Evolutionary conservation across 176 grass and related monocot genomes (phyloP).

Genomic region (Rhynchospora tenuis): DNA sequence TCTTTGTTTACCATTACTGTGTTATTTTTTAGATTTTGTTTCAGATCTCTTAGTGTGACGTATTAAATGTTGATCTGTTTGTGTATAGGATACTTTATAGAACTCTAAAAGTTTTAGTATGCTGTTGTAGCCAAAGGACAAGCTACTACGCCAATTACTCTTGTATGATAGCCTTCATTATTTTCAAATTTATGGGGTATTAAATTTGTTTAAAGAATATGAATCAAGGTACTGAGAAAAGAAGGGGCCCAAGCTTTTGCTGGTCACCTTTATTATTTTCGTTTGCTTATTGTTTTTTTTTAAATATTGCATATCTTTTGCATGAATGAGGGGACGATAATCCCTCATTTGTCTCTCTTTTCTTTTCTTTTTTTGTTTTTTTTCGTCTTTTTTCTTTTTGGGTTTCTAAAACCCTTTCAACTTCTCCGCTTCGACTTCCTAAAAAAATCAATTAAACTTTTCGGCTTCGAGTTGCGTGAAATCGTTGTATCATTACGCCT

Average conservation of each 20-base stretch:
- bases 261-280: no score
- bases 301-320: neutral
- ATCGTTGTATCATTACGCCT: no score
- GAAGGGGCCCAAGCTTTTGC: no score
- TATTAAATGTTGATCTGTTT: neutral
- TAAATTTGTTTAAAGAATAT: neutral
- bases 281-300: no score
- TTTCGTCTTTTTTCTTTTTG: neutral
- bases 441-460: neutral
- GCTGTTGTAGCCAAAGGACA: neutral
- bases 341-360: neutral
- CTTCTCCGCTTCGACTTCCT: neutral
- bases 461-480: neutral
- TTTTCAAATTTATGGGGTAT: neutral
- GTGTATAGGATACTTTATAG: slow-evolving; percentile 1
- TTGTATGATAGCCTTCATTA: neutral
- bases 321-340: neutral
- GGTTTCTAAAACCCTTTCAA: neutral
- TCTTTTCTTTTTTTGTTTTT: neutral
- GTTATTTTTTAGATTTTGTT: slow-evolving; percentile 4
- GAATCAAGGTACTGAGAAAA: no score
- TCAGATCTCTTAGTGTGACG: slow-evolving; percentile 4
- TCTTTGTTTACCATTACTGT: neutral
- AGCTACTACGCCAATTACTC: neutral
- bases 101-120: neutral